A percentile compares a stretch with the other conserved stretches of the same genome.
Evolutionary conservation across 169 alveolate species (phyloP).

Genomic region (Plasmodium adleri): DNA sequence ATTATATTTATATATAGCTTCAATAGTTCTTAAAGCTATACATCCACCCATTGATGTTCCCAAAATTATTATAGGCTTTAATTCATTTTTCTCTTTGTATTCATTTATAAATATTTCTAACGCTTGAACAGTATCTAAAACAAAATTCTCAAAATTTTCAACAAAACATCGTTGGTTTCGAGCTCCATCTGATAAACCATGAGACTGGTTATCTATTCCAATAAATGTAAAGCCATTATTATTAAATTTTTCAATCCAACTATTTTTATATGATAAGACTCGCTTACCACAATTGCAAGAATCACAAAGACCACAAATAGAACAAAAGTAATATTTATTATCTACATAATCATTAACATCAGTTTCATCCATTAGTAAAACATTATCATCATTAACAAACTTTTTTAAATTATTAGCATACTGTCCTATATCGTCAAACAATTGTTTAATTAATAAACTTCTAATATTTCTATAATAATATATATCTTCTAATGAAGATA

Average conservation of each 20-base stretch:
- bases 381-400: background rate
- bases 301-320: slow-evolving; percentile 64
- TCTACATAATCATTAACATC: background rate
- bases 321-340: slow-evolving; percentile 27
- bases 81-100: slow-evolving; percentile 52
- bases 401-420: no score
- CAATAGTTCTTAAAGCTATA: slow-evolving; percentile 55
- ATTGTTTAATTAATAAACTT: no score
- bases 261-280: slow-evolving; percentile 79
- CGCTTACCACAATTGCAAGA: slow-evolving; percentile 52
- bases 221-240: slow-evolving; percentile 76
- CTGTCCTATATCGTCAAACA: no score
- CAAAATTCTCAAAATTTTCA: slow-evolving; percentile 72
- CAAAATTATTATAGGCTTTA: slow-evolving; percentile 62
- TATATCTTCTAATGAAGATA: no score
- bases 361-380: background rate
- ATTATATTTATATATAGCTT: slow-evolving; percentile 20
- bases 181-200: slow-evolving; percentile 83
- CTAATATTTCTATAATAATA: no score
- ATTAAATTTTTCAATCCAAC: slow-evolving; percentile 80
- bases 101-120: slow-evolving; percentile 75
- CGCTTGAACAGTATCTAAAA: slow-evolving; percentile 80
- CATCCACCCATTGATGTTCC: slow-evolving; percentile 73
- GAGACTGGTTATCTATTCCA: slow-evolving; percentile 84
- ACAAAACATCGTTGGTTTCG: slow-evolving; percentile 76